Conservation (phyloP, 1,284 basidiomycete genomes). For the Ustilago crameri region DNA sequence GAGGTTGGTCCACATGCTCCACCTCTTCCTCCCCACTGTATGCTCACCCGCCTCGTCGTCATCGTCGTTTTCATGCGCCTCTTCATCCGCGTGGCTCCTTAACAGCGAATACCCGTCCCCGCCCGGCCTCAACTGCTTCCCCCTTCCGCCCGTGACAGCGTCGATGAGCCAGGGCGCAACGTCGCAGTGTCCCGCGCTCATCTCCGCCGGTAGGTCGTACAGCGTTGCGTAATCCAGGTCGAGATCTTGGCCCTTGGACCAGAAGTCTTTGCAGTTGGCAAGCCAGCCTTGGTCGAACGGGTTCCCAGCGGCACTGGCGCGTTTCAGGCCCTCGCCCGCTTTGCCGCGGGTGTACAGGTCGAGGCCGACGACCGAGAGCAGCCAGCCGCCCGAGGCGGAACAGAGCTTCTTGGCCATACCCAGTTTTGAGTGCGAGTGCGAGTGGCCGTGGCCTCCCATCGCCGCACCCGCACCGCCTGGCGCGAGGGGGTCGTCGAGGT, state of each 20-base stretch:
- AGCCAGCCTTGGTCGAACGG: slow-evolving; percentile 89
- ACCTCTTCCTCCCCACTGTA: slow-evolving; percentile 3
- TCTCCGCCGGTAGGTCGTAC: slow-evolving; percentile 77
- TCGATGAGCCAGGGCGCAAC: slow-evolving; percentile 22
- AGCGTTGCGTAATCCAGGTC: slow-evolving; percentile 88
- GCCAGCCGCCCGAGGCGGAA: slow-evolving; percentile 71
- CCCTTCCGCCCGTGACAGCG: slow-evolving; percentile 18
- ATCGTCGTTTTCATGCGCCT: slow-evolving; percentile 8
- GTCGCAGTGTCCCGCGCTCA: slow-evolving; percentile 33
- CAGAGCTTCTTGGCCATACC: slow-evolving; percentile 13
- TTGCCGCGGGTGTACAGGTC: slow-evolving; percentile 92
- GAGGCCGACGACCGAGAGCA: slow-evolving; percentile 88
- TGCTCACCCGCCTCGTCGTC: neutral
- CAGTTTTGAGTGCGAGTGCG: slow-evolving; percentile 17
- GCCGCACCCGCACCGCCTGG: no score
- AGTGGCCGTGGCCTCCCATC: slow-evolving; percentile 1
- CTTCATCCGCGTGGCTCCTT: slow-evolving; percentile 12
- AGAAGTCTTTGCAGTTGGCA: slow-evolving; percentile 92
- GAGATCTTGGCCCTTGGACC: slow-evolving; percentile 83
- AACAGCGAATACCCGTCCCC: slow-evolving; percentile 14
- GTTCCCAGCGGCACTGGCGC: slow-evolving; percentile 77
- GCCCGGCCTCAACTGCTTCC: slow-evolving; percentile 6
- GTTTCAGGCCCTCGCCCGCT: slow-evolving; percentile 81
- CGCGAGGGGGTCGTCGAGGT: neutral
- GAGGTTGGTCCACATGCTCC: slow-evolving; percentile 31